Evolutionary conservation across 441 rosid species (phyloP), one percentile per base, ranked within the genome.

Genomic region (Croton setiger): DNA sequence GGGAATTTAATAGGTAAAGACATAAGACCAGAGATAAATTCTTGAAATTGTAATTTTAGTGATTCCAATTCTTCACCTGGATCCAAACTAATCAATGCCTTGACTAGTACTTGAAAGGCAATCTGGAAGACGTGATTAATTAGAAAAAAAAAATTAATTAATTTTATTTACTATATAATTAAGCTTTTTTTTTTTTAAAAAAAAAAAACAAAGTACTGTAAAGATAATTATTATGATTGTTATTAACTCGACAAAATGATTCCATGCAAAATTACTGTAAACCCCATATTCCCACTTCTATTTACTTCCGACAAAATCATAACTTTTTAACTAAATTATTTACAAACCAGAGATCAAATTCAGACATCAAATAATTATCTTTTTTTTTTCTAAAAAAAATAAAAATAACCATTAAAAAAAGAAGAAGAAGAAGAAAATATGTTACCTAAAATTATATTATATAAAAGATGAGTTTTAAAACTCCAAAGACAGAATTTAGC

Each of bases 11-110:
- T 13, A 27, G 99, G 99, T 5, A 95, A 72, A 72, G 98, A 88
- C 94, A 92, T 92, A 66, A 95, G 97, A 31, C 99, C 99, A n/a
- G 78, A 76, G 69, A 90, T 90, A 69, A 95, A 95, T 69, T 84
- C 77, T 69, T 90, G 95, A 70, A 92, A 95, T 57, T 90, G 89
- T 82, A 83, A 71, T 76, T 89, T 90, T 4, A 95, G 79, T 18
- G 74, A 74, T 58, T 86, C 88, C 83, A 95, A 85, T 69, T 92
- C 95, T 44, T 80, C 77, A 59, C 95, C 95, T 48, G 90, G 87
- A 75, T 92, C 94, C 86, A 92, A 78, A 71, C 92, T 92, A 76
- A 95, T 89, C 92, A 95, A 79, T 52, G 90, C 93, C 70, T 89
- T 92, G 74, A 89, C 97, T n/a, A 95, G 86, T 35, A 95, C 88